These are phyloP conservation scores for Clathrus columnatus DNA, from an alignment of 768 basidiomycete genomes.

Conservation along the genomic window DNA sequence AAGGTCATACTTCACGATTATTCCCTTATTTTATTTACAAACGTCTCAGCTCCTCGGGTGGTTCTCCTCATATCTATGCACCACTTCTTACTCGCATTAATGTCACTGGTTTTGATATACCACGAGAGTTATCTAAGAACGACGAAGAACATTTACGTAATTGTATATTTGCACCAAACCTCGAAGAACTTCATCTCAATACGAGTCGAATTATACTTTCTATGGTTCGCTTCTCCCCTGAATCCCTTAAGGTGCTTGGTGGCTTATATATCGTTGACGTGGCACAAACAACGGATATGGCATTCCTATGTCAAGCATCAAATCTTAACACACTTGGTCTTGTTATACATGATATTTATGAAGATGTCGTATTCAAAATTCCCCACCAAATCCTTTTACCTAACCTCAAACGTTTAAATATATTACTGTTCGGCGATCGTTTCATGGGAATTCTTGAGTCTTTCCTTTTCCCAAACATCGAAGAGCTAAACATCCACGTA, in stretches of 20 bases:
- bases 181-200: neutral
- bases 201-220: neutral
- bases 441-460: neutral
- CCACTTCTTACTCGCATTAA: neutral
- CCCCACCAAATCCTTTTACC: neutral
- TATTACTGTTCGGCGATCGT: neutral
- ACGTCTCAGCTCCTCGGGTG: neutral
- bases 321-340: neutral
- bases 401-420: neutral
- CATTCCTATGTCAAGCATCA: neutral
- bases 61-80: neutral
- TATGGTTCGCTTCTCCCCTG: neutral
- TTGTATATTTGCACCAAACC: constrained; percentile 4
- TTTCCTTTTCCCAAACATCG: neutral
- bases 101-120: neutral
- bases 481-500: neutral
- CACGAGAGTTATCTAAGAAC: too few relatives aligned
- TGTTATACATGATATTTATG: neutral
- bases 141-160: neutral
- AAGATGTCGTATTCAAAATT: neutral
- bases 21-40: neutral
- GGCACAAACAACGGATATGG: neutral
- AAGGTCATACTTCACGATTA: neutral
- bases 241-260: neutral
- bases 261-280: neutral